phyloP scores from a whole-genome alignment of 371 early-diverging fungal genomes.

The Mucor velutinosus region DNA sequence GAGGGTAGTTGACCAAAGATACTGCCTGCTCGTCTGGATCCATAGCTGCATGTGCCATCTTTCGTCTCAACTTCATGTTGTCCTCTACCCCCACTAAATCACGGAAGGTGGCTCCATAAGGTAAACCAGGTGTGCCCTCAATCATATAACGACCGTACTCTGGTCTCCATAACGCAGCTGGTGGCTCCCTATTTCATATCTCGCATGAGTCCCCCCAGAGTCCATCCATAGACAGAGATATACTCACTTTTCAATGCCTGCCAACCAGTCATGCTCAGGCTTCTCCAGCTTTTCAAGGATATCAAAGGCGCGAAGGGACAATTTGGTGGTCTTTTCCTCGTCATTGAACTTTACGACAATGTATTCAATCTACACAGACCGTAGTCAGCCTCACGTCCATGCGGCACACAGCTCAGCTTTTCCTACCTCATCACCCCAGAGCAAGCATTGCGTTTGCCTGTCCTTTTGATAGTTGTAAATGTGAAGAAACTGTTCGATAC shows the following conservation, averaged over 20 bases:
- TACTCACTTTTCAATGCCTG: conserved; percentile 39
- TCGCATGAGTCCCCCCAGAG: not conserved
- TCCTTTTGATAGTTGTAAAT: conserved; percentile 84
- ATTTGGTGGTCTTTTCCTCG: conserved; percentile 65
- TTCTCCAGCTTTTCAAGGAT: conserved; percentile 75
- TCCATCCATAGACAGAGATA: not conserved
- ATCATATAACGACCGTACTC: conserved; percentile 97
- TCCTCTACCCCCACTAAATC: conserved; percentile 85
- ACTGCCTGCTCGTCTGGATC: conserved; percentile 75
- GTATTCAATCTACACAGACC: conserved; percentile 82
- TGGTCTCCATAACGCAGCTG: conserved; percentile 89
- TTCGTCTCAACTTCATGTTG: conserved; percentile 88
- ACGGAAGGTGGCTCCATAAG: conserved; percentile 85
- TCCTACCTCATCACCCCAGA: conserved; percentile 97
- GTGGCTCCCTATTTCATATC: conserved; percentile 19
- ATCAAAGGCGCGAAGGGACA: conserved; percentile 86
- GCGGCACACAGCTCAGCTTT: not conserved
- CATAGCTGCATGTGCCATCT: conserved; percentile 67
- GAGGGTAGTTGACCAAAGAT: conserved; percentile 89
- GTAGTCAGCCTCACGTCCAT: not conserved
- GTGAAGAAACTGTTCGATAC: conserved; percentile 92
- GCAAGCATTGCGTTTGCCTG: conserved; percentile 72
- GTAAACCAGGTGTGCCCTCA: conserved; percentile 92
- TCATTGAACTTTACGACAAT: conserved; percentile 86
- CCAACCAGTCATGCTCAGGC: conserved; percentile 69